Evolutionary conservation across 805 yeast genomes (phyloP).

Genomic region (Candida qinlingensis): DNA sequence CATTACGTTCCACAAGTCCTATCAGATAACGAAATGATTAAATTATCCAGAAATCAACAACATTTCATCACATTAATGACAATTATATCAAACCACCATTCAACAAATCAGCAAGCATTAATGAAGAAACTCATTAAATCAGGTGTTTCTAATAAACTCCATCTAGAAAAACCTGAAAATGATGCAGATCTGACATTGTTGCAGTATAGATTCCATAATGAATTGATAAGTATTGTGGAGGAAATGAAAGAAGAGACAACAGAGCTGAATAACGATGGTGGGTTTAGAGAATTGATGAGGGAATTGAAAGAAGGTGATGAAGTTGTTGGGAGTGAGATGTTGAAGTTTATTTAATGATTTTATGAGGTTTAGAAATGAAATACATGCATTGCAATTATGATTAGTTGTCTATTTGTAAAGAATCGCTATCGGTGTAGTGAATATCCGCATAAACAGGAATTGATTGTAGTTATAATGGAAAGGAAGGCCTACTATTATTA

Average conservation of each 20-base stretch:
- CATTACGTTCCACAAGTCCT: neutral
- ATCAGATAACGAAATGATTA: neutral
- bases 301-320: constrained; percentile 1
- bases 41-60: constrained; percentile 2
- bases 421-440: too few relatives aligned
- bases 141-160: constrained; percentile 3
- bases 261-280: neutral
- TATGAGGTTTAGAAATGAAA: too few relatives aligned
- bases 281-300: neutral
- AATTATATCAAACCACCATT: neutral
- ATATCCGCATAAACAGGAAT: too few relatives aligned
- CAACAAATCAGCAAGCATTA: neutral
- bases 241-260: neutral
- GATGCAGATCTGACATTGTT: constrained; percentile 2
- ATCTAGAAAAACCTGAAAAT: neutral
- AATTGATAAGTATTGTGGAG: neutral
- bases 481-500: too few relatives aligned
- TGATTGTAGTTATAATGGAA: too few relatives aligned
- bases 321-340: neutral
- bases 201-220: constrained; percentile 8
- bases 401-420: too few relatives aligned
- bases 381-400: too few relatives aligned
- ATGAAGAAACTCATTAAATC: constrained; percentile 5
- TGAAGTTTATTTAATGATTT: constrained; percentile 2
- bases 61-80: neutral